phyloP scores from a whole-genome alignment of 805 yeast species.

The Starmerella apis region DNA sequence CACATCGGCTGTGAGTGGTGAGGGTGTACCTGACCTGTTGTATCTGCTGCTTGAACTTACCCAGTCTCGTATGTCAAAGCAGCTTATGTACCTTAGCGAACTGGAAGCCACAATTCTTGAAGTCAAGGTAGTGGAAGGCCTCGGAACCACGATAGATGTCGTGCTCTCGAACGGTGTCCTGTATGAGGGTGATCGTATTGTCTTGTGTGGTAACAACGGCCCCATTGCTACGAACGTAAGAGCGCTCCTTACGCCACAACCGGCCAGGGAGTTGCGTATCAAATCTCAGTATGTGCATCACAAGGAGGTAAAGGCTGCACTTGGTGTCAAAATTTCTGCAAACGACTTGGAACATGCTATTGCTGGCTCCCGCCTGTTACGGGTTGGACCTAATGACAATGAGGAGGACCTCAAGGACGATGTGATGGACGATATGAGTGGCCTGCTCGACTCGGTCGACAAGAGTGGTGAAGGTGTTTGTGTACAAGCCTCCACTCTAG shows the following conservation, averaged over 20 bases:
- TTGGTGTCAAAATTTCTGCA: constrained; percentile 98
- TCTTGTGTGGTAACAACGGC: constrained; percentile 95
- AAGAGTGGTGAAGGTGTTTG: constrained; percentile 93
- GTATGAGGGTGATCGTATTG: constrained; percentile 89
- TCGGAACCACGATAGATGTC: constrained; percentile 97
- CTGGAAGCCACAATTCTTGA: constrained; percentile 94
- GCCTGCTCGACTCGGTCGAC: constrained; percentile 88
- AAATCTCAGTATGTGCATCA: constrained; percentile 95
- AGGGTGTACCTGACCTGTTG: constrained; percentile 97
- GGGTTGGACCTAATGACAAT: constrained; percentile 94
- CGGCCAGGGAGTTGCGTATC: constrained; percentile 87
- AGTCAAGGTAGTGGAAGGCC: constrained; percentile 96
- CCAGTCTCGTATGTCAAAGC: constrained; percentile 97
- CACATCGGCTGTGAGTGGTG: constrained; percentile 98
- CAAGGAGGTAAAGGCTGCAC: constrained; percentile 96
- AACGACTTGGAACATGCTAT: constrained; percentile 96
- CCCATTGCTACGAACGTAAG: constrained; percentile 94
- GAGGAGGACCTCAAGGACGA: constrained; percentile 97
- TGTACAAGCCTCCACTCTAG: constrained; percentile 96
- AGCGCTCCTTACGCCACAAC: constrained; percentile 95
- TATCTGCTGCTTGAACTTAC: constrained; percentile 92
- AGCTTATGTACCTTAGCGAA: constrained; percentile 86
- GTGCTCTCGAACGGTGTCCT: constrained; percentile 92
- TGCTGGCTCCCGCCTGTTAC: constrained; percentile 92
- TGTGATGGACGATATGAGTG: constrained; percentile 96